These are phyloP conservation scores for Seiridium unicorne DNA, from an alignment of 2,329 filamentous ascomycete genomes.

Conservation along the genomic window DNA sequence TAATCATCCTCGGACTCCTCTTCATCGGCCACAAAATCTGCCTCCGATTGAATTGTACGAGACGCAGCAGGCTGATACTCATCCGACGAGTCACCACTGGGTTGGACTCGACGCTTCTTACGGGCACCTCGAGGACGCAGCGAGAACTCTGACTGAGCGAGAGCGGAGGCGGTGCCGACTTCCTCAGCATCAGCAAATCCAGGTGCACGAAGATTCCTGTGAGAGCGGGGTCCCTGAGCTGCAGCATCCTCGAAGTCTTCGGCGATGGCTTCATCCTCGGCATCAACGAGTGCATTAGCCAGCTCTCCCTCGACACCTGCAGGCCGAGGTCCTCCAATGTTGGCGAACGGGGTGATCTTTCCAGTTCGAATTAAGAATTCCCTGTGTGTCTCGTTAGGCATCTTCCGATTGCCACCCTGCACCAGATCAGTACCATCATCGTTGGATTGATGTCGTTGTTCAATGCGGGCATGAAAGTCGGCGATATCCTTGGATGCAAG, in stretches of 20 bases:
- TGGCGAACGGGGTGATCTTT: conserved; percentile 95
- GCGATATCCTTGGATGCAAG: conserved; percentile 69
- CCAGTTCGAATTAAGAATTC: conserved; percentile 93
- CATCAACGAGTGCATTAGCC: conserved; percentile 76
- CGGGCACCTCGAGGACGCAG: conserved; percentile 58
- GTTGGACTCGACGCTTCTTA: conserved; percentile 50
- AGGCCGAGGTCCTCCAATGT: conserved; percentile 63
- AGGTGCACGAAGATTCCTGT: conserved; percentile 71
- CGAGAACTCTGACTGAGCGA: conserved; percentile 53
- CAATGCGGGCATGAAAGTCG: conserved; percentile 80
- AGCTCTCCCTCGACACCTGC: conserved; percentile 66
- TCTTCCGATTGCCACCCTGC: conserved; percentile 51
- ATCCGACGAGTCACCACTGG: conserved; percentile 36
- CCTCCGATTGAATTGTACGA: conserved; percentile 23
- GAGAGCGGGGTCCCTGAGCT: conserved; percentile 56
- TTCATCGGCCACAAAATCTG: conserved; percentile 25
- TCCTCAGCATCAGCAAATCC: conserved; percentile 59
- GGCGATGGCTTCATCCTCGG: conserved; percentile 69
- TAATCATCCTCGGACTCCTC: conserved; percentile 37
- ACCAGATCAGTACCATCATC: conserved; percentile 37
- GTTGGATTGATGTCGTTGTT: conserved; percentile 62
- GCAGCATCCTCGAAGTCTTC: conserved; percentile 44
- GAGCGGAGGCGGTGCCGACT: conserved; percentile 28
- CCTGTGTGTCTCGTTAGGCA: conserved; percentile 79
- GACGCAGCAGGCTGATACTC: conserved; percentile 40